Evolutionary conservation across 371 early-diverging fungal genomes (phyloP).

Genomic region (Mucor velutinosus): DNA sequence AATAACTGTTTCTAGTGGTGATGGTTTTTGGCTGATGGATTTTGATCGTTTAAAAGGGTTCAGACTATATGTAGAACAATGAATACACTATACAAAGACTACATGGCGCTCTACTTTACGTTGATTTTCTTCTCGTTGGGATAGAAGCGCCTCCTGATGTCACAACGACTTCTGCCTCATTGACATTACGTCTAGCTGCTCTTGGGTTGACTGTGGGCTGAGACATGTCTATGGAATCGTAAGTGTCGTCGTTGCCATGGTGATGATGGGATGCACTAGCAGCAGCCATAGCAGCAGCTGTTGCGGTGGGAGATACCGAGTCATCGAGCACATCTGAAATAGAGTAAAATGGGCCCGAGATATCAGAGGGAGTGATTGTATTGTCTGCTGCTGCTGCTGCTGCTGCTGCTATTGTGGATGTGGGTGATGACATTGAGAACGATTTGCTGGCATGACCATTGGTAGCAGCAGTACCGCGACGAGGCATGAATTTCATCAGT

Average conservation of each 20-base stretch:
- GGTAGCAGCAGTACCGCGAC: conserved; percentile 15
- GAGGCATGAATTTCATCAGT: conserved; percentile 46
- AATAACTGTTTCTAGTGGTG: conserved; percentile 46
- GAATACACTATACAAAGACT: not conserved
- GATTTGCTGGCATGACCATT: not conserved
- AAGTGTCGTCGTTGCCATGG: not conserved
- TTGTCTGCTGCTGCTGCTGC: not conserved
- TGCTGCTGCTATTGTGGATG: not conserved
- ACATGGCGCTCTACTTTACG: conserved; percentile 21
- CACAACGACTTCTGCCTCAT: conserved; percentile 41
- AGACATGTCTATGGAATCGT: conserved; percentile 13
- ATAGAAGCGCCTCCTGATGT: conserved; percentile 46
- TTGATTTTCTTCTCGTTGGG: conserved; percentile 26
- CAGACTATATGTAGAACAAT: conserved; percentile 21
- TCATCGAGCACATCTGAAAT: conserved; percentile 53
- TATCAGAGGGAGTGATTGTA: conserved; percentile 30
- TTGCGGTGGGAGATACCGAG: conserved; percentile 18
- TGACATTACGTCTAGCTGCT: conserved; percentile 45
- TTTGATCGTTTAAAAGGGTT: conserved; percentile 42
- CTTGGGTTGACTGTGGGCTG: conserved; percentile 10
- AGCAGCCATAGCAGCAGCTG: conserved; percentile 18
- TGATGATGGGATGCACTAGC: conserved; percentile 4
- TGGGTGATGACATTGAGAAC: not conserved
- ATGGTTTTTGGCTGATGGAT: conserved; percentile 37
- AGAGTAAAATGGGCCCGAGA: conserved; percentile 53